Conservation (phyloP, 1,284 basidiomycete species). For the Naganishia albida region DNA sequence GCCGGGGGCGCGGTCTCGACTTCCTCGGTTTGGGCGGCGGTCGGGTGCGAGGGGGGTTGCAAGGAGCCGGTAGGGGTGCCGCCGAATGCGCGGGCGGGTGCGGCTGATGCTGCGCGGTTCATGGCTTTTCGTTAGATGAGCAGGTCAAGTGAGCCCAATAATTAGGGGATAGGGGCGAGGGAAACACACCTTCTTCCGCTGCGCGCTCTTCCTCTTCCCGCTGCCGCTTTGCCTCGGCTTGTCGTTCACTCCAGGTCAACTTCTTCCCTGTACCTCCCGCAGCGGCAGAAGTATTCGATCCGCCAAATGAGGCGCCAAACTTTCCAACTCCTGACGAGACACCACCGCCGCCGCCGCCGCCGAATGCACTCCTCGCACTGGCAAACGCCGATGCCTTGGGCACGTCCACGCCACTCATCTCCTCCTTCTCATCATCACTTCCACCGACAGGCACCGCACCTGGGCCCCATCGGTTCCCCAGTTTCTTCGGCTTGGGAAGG, state of each 20-base stretch:
- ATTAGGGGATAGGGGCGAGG: slow-evolving; percentile 49
- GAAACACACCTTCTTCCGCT: slow-evolving; percentile 55
- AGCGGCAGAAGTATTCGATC: slow-evolving; percentile 30
- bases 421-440: slow-evolving; percentile 35
- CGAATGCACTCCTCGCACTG: slow-evolving; percentile 18
- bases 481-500: slow-evolving; percentile 70
- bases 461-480: slow-evolving; percentile 76
- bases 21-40: slow-evolving; percentile 37
- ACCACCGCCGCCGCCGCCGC: slow-evolving; percentile 56
- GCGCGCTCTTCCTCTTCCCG: slow-evolving; percentile 74
- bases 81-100: slow-evolving; percentile 41
- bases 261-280: slow-evolving; percentile 61
- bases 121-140: slow-evolving; percentile 19
- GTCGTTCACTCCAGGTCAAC: slow-evolving; percentile 85
- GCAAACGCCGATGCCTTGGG: slow-evolving; percentile 18
- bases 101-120: slow-evolving; percentile 47
- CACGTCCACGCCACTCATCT: slow-evolving; percentile 1
- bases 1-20: slow-evolving; percentile 53
- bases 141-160: slow-evolving; percentile 42
- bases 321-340: slow-evolving; percentile 41
- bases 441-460: slow-evolving; percentile 59
- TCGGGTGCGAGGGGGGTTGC: slow-evolving; percentile 20
- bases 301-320: slow-evolving; percentile 38
- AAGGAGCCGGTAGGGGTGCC: slow-evolving; percentile 36
- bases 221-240: slow-evolving; percentile 81